A percentile compares a stretch with the other conserved stretches of the same genome.
Evolutionary conservation across 2,329 filamentous ascomycete genomes (phyloP).

Genomic region (Ophiostoma montium): DNA sequence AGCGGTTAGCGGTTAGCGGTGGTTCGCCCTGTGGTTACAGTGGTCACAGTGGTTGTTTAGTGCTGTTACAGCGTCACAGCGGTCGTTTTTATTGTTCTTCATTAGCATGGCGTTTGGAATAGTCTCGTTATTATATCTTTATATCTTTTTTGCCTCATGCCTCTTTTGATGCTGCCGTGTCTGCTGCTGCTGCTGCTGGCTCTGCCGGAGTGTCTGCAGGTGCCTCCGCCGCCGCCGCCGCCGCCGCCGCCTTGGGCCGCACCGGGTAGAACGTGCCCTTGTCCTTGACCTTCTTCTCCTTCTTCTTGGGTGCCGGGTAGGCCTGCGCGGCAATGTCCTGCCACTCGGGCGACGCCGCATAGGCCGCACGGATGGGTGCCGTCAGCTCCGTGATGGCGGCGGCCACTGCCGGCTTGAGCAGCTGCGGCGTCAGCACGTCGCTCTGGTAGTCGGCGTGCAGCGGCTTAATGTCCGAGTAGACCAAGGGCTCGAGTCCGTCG

Average conservation of each 20-base stretch:
- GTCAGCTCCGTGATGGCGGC: conserved; percentile 60
- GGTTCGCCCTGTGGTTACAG: no score
- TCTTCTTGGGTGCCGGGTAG: conserved; percentile 58
- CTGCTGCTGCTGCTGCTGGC: not conserved
- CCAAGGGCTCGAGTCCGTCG: conserved; percentile 55
- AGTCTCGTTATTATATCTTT: no score
- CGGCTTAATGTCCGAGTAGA: conserved; percentile 63
- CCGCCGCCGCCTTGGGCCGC: conserved; percentile 10
- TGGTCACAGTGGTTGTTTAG: not conserved
- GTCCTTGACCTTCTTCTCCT: conserved; percentile 31
- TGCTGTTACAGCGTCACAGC: no score
- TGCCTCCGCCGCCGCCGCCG: not conserved
- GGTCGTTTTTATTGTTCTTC: no score
- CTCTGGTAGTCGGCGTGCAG: conserved; percentile 68
- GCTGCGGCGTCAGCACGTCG: conserved; percentile 73
- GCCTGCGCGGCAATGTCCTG: conserved; percentile 62
- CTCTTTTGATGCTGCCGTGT: conserved; percentile 2
- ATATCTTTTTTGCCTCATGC: no score
- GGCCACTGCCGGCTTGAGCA: conserved; percentile 72
- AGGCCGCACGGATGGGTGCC: conserved; percentile 63
- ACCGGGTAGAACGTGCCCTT: conserved; percentile 16
- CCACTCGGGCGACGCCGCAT: conserved; percentile 60
- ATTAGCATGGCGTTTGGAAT: no score
- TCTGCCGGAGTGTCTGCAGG: conserved; percentile 7
- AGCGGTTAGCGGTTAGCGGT: no score